These are phyloP conservation scores for Aspergillus sparsus DNA, from an alignment of 495 filamentous ascomycete species.

Conservation along the genomic window DNA sequence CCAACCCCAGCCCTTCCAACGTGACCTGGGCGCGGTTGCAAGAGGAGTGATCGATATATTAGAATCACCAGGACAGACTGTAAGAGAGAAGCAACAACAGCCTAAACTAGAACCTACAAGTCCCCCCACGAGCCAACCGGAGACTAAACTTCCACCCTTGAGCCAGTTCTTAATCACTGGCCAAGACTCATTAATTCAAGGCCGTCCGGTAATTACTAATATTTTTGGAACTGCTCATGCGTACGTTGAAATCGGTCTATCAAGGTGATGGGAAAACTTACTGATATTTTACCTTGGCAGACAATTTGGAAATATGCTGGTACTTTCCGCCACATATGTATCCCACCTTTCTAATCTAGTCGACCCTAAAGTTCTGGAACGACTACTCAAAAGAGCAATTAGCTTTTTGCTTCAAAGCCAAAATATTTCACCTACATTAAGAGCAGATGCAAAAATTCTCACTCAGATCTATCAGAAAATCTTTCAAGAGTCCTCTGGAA, in stretches of 20 bases:
- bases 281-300: slow-evolving; percentile 43
- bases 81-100: not conserved
- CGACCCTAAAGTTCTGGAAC: slow-evolving; percentile 47
- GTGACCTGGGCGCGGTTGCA: too few species aligned
- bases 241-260: slow-evolving; percentile 58
- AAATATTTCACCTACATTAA: slow-evolving; percentile 66
- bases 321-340: slow-evolving; percentile 77
- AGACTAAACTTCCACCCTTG: slow-evolving; percentile 7
- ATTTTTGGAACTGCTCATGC: slow-evolving; percentile 95
- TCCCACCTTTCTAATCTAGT: slow-evolving; percentile 56
- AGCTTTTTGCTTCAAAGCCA: slow-evolving; percentile 62
- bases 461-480: slow-evolving; percentile 58
- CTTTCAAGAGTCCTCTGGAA: slow-evolving; percentile 36
- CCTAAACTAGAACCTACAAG: not conserved
- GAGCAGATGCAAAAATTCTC: slow-evolving; percentile 67
- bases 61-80: not conserved
- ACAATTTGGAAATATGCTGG: slow-evolving; percentile 95
- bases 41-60: too few species aligned
- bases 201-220: slow-evolving; percentile 83
- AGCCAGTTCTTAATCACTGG: slow-evolving; percentile 29
- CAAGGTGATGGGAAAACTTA: not conserved
- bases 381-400: slow-evolving; percentile 63
- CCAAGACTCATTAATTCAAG: slow-evolving; percentile 37
- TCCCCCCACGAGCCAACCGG: not conserved
- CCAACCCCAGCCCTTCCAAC: too few species aligned